Conservation (phyloP, 768 basidiomycete genomes). For the Agaricus sinodeliciosus region DNA sequence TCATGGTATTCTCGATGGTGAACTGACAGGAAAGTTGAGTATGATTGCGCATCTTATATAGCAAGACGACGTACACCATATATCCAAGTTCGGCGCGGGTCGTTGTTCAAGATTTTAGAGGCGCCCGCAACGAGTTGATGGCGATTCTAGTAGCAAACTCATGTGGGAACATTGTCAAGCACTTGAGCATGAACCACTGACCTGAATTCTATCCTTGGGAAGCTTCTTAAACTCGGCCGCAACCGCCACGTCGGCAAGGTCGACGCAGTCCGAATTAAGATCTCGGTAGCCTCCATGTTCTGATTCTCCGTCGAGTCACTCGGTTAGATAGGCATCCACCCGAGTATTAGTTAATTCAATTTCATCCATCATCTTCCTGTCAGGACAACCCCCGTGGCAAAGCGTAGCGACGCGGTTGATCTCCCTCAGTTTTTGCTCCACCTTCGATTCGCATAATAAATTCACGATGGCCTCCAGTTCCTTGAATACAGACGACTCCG, state of each 20-base stretch:
- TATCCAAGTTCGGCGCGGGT: neutral
- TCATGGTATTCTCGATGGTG: neutral
- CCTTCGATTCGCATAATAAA: neutral
- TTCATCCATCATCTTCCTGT: neutral
- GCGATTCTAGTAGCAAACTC: neutral
- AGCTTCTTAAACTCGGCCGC: neutral
- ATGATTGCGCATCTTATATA: neutral
- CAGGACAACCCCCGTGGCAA: neutral
- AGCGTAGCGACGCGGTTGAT: neutral
- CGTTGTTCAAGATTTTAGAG: conserved; percentile 1
- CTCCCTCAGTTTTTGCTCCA: neutral
- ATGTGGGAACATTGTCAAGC: neutral
- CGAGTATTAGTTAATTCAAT: neutral
- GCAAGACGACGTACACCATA: neutral
- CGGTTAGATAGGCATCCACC: neutral
- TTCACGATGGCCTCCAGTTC: neutral
- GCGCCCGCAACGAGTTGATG: neutral
- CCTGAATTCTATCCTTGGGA: neutral
- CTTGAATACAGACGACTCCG: neutral
- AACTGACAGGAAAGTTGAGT: neutral
- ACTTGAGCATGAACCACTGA: neutral
- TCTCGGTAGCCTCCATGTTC: too few relatives aligned
- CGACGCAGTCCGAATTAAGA: neutral
- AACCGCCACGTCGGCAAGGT: neutral
- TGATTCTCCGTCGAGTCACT: too few relatives aligned